Conservation (phyloP, 2,329 filamentous ascomycete genomes). For the Thelonectria blattea region DNA sequence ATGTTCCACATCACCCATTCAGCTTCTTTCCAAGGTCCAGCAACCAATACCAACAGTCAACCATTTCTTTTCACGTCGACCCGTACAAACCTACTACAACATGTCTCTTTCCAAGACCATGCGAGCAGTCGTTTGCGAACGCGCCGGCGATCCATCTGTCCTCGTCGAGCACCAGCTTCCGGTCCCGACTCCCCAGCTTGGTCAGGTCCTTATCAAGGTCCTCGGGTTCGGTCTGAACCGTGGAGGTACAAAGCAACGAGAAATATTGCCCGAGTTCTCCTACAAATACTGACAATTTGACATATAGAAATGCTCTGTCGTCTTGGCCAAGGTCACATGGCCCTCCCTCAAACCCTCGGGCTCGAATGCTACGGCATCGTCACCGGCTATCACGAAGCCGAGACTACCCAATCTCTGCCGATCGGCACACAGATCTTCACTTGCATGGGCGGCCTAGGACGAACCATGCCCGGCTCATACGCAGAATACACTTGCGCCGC, state of each 20-base stretch:
- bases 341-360: constrained; percentile 3
- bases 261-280: background rate
- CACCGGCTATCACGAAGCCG: background rate
- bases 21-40: background rate
- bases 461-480: constrained; percentile 9
- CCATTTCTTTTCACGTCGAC: background rate
- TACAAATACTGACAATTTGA: background rate
- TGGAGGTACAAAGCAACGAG: background rate
- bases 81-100: background rate
- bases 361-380: constrained; percentile 2
- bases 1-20: background rate
- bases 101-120: background rate
- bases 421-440: constrained; percentile 6
- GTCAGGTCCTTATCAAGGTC: constrained; percentile 2
- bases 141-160: background rate
- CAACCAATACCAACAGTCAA: background rate
- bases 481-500: constrained; percentile 11
- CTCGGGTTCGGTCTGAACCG: constrained; percentile 1
- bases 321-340: constrained; percentile 1
- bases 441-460: constrained; percentile 12
- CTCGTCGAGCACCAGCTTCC: background rate
- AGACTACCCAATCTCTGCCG: background rate
- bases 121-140: background rate
- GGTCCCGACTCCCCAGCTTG: background rate
- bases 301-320: constrained; percentile 1